Conservation (phyloP, 2,329 filamentous ascomycete genomes). For the Colletotrichum orchidophilum region DNA sequence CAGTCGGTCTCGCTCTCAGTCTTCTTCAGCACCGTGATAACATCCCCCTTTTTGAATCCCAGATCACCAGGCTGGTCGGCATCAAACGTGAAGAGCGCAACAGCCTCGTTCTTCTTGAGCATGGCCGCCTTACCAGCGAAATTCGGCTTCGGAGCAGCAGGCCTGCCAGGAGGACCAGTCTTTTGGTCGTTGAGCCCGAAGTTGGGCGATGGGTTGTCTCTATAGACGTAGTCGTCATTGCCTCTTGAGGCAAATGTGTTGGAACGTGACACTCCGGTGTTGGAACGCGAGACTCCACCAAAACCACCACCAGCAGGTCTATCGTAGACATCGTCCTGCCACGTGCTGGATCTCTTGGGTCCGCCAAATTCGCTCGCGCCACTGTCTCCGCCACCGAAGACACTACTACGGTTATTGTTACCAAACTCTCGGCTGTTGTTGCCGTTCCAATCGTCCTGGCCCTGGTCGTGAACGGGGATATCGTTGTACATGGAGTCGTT, state of each 20-base stretch:
- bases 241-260: conserved; percentile 58
- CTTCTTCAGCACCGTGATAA: conserved; percentile 94
- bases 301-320: conserved; percentile 49
- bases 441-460: conserved; percentile 87
- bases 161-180: conserved; percentile 73
- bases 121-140: conserved; percentile 70
- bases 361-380: conserved; percentile 60
- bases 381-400: conserved; percentile 44
- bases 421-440: conserved; percentile 75
- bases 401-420: conserved; percentile 43
- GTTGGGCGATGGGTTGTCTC: conserved; percentile 49
- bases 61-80: conserved; percentile 92
- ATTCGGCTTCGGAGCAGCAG: conserved; percentile 88
- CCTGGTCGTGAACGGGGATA: conserved; percentile 85
- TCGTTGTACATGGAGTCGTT: conserved; percentile 90
- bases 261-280: conserved; percentile 59
- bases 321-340: conserved; percentile 82
- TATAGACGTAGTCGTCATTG: conserved; percentile 63
- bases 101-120: conserved; percentile 79
- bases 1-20: conserved; percentile 95
- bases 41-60: conserved; percentile 87
- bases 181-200: conserved; percentile 47
- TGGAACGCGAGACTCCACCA: conserved; percentile 56
- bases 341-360: conserved; percentile 73
- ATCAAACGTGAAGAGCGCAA: conserved; percentile 94